phyloP scores from a whole-genome alignment of 2,329 filamentous ascomycete genomes.

The Epichloe sp. region DNA sequence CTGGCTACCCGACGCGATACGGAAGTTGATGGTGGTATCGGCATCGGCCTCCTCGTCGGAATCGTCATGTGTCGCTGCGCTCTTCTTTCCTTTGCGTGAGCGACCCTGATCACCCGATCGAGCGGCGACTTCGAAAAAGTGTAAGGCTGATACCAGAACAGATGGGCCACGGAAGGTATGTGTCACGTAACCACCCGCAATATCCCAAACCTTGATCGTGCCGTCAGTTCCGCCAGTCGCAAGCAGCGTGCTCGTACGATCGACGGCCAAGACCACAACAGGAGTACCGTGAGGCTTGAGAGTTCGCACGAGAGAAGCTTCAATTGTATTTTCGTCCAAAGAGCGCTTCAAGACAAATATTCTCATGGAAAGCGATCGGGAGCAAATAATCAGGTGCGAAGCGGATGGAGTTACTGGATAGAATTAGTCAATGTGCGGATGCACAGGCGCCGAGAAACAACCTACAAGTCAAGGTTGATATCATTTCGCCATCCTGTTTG shows the following conservation, averaged over 20 bases:
- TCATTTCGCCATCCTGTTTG: conserved; percentile 58
- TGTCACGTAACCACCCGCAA: conserved; percentile 76
- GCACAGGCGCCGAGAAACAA: not conserved
- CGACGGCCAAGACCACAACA: conserved; percentile 73
- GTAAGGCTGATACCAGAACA: conserved; percentile 78
- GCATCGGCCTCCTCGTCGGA: conserved; percentile 28
- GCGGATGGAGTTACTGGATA: conserved; percentile 67
- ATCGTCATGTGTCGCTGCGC: conserved; percentile 15
- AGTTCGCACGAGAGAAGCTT: conserved; percentile 58
- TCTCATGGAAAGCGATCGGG: conserved; percentile 88
- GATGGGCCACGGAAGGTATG: conserved; percentile 92
- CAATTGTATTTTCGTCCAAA: conserved; percentile 42
- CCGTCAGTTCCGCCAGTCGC: conserved; percentile 91
- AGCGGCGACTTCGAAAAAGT: conserved; percentile 76
- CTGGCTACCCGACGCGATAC: conserved; percentile 82
- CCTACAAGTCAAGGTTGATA: conserved; percentile 59
- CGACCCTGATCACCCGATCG: conserved; percentile 18
- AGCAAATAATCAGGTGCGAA: conserved; percentile 81
- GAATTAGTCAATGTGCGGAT: conserved; percentile 7
- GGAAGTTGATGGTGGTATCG: conserved; percentile 44
- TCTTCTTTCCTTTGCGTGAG: conserved; percentile 23
- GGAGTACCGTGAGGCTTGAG: conserved; percentile 85
- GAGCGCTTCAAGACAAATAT: conserved; percentile 63
- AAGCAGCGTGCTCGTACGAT: conserved; percentile 76
- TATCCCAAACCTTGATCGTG: conserved; percentile 93